These are phyloP conservation scores for Paecilomyces fulvus DNA, from an alignment of 2,329 filamentous ascomycete genomes.

Conservation along the genomic window DNA sequence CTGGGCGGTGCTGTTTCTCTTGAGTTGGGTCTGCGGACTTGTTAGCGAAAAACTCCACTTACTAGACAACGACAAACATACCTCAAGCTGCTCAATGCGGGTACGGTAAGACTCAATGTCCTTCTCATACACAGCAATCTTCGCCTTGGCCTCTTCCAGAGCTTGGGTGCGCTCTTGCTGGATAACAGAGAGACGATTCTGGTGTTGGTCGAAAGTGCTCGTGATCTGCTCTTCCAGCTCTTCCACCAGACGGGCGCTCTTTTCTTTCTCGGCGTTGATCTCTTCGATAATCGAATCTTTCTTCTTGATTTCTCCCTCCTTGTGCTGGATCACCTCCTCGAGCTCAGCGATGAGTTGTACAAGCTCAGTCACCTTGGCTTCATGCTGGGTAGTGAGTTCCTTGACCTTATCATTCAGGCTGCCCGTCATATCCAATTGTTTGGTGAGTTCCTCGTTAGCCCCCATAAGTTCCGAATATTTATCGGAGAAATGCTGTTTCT, in stretches of 20 bases:
- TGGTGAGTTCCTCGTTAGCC: conserved; percentile 30
- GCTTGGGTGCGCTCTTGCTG: conserved; percentile 66
- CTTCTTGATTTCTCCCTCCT: conserved; percentile 38
- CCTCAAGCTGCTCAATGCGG: conserved; percentile 64
- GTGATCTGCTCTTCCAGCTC: conserved; percentile 96
- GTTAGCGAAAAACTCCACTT: conserved; percentile 11
- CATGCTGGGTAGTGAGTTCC: conserved; percentile 35
- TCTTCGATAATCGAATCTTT: conserved; percentile 40
- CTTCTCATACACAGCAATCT: conserved; percentile 53
- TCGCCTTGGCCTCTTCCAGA: conserved; percentile 67
- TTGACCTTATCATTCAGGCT: conserved; percentile 27
- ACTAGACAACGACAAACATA: conserved; percentile 35
- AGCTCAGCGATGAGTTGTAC: conserved; percentile 39
- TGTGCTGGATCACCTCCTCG: conserved; percentile 37
- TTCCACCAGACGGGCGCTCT: conserved; percentile 84
- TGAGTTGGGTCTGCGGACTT: conserved; percentile 29
- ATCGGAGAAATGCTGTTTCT: conserved; percentile 35
- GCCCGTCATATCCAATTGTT: conserved; percentile 28
- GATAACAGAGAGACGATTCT: conserved; percentile 79
- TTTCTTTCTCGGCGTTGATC: conserved; percentile 63
- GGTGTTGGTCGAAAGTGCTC: conserved; percentile 88
- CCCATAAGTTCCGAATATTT: conserved; percentile 35
- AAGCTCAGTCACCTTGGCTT: conserved; percentile 50
- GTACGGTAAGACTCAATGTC: conserved; percentile 53
- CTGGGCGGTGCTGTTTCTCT: conserved; percentile 23